phyloP scores from a whole-genome alignment of 2,329 filamentous ascomycete species.

The Claviceps sp. region DNA sequence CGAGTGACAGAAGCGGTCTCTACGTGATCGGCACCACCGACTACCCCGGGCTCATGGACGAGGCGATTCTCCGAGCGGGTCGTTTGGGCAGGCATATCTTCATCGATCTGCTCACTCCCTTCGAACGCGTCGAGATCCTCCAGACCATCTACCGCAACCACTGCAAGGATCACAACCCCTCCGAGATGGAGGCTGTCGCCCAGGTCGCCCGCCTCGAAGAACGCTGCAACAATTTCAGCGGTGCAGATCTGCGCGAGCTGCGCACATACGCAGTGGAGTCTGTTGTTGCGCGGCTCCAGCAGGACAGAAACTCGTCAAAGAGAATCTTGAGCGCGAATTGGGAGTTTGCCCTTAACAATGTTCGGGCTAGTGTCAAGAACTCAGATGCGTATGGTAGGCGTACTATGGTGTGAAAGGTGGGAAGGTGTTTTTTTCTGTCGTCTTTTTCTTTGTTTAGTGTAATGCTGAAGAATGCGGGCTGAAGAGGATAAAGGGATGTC shows the following conservation, averaged over 20 bases:
- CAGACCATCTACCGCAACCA: constrained; percentile 45
- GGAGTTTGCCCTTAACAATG: constrained; percentile 35
- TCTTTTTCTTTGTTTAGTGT: background rate
- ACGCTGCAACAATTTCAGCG: constrained; percentile 65
- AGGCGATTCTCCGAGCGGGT: constrained; percentile 84
- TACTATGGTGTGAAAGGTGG: constrained; percentile 14
- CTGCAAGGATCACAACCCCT: constrained; percentile 22
- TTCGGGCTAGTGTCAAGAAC: constrained; percentile 36
- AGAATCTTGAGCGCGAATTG: constrained; percentile 31
- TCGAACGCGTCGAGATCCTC: constrained; percentile 77
- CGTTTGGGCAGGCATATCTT: constrained; percentile 81
- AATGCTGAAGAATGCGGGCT: no score
- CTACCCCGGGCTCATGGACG: constrained; percentile 89
- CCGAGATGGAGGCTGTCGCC: constrained; percentile 41
- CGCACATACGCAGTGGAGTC: constrained; percentile 37
- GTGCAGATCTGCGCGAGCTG: constrained; percentile 43
- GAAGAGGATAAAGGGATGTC: no score
- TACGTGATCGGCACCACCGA: constrained; percentile 95
- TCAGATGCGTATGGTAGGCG: constrained; percentile 29
- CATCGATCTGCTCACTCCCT: constrained; percentile 67
- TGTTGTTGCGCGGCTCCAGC: constrained; percentile 28
- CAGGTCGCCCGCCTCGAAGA: constrained; percentile 51
- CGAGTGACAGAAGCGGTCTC: constrained; percentile 67
- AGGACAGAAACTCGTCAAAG: constrained; percentile 12
- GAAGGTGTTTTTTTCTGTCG: constrained; percentile 7